Evolutionary conservation across 352 stramenopile species (phyloP), one percentile per base, ranked within the genome.

Genomic region (Globisporangium megalacanthum): DNA sequence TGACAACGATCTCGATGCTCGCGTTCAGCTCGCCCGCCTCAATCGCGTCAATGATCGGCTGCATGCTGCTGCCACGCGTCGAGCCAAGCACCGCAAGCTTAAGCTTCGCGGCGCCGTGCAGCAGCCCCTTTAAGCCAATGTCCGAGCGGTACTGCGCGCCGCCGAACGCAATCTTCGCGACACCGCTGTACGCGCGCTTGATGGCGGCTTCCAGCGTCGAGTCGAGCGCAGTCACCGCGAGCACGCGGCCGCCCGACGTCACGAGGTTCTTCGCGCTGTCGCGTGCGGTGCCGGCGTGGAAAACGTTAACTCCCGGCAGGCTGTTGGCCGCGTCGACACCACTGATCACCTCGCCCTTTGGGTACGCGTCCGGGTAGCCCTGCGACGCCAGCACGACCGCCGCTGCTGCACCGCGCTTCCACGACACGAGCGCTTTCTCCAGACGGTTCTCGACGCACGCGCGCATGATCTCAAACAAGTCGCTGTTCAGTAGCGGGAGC

Each of bases 311-410:
- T 44, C 84, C 74, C 37, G 88, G 73, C 4, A 95, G 56, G 2
- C 60, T 77, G 45, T 92, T 88, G 11, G 92, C 93, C n/a, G 82
- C 77, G 22, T 94, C 84, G 31, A 98, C 61, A 45, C 96, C 96
- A 2, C 73, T 86, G 70, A 99, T 99, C 35, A 86, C 64, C 72
- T 98, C 97, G 35, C 97, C 97, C 77, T 99, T 99, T 37, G 95
- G 89, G 83, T 99, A 99, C 56, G 70, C 89, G 69, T 97, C 91
- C n/a, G 97, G 97, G 73, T 99, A 99, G 44, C 97, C 97, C 69
- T 93, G 77, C 39, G 97, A 97, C 15, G 97, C 97, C 63, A 97
- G 82, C 31, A 99, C 95, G 39, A 99, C 94, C 25, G 97, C 99
- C 19, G 95, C 96, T 4, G 96, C 96, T 6, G 88, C 77, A 14